Evolutionary conservation across 306 rosid genomes (phyloP), one percentile per base, ranked within the genome.

Genomic region (Trifolium dubium): DNA sequence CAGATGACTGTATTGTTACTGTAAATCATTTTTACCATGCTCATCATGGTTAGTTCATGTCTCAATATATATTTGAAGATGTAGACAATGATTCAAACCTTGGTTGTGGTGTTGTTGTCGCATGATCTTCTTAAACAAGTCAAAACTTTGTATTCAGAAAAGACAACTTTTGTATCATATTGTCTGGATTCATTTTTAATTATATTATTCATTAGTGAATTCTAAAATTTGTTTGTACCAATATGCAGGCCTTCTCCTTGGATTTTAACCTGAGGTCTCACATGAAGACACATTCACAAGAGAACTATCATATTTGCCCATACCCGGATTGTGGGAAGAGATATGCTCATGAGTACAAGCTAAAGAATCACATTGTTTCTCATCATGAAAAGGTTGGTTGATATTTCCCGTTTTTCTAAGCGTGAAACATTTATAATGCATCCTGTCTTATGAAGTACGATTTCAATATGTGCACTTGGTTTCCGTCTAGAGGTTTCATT

Each of bases 241-340:
- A 70, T 69, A 29, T 82, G 77, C 83, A 95, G 99, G 99, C 99
- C 50, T 95, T 95, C 85, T 92, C 97, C 44, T 78, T 92, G 81
- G 99, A 95, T 83, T 90, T 90, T 86, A 92, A 90, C 89, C 79
- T 95, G 43, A 86, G 95, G 83, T 88, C 98, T 37, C 99, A 95
- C 87, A 89, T 95, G 99, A 90, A 95, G 85, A 90, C 99, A 30
- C 99, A 95, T 85, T 92, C 99, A 7, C 93, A 89, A 87, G 98
- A 95, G 79, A 95, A 95, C 79, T 95, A 95, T 81, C 98, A 92
- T 77, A 84, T 92, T 18, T 95, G 98, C 83, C 96, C 97, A 8
- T 94, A 88, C 81, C 86, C 84, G 1, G 97, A 91, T 59, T 94
- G 98, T 82, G 97, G 97, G 79, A 95, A 92, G 97, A 88, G 98